phyloP scores from a whole-genome alignment of 2,329 filamentous ascomycete genomes.

The Uncinocarpus reesii region DNA sequence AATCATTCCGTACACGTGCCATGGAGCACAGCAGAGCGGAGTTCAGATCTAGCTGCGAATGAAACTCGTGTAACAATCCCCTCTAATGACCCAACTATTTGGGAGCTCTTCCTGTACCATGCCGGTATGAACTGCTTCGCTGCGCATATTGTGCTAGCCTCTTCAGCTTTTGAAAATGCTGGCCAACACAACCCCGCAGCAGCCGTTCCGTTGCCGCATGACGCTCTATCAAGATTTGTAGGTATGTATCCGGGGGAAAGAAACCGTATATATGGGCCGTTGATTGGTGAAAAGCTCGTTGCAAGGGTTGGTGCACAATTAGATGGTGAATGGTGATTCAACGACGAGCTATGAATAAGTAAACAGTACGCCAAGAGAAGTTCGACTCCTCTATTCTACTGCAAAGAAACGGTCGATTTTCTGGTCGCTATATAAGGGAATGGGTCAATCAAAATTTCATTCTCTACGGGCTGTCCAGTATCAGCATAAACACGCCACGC shows the following conservation, averaged over 20 bases:
- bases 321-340: constrained; percentile 7
- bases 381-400: too few species aligned
- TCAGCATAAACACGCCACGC: too few species aligned
- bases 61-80: background rate
- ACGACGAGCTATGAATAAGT: too few species aligned
- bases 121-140: constrained; percentile 62
- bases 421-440: too few species aligned
- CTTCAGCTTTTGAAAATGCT: background rate
- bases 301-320: background rate
- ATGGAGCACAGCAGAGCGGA: constrained; percentile 1
- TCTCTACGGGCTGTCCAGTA: too few species aligned
- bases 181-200: background rate
- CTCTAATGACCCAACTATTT: constrained; percentile 37
- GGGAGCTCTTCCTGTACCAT: constrained; percentile 57
- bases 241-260: constrained; percentile 46
- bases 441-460: too few species aligned
- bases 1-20: constrained; percentile 28
- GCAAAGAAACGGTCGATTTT: too few species aligned
- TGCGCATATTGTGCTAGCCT: constrained; percentile 51
- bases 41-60: constrained; percentile 10
- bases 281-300: constrained; percentile 37
- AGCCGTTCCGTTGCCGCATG: constrained; percentile 20
- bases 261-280: constrained; percentile 38
- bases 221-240: constrained; percentile 47
- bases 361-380: too few species aligned